Evolutionary conservation across 108 stramenopile genomes (phyloP), one percentile per base, ranked within the genome.

Genomic region (Parietichytrium sp.): DNA sequence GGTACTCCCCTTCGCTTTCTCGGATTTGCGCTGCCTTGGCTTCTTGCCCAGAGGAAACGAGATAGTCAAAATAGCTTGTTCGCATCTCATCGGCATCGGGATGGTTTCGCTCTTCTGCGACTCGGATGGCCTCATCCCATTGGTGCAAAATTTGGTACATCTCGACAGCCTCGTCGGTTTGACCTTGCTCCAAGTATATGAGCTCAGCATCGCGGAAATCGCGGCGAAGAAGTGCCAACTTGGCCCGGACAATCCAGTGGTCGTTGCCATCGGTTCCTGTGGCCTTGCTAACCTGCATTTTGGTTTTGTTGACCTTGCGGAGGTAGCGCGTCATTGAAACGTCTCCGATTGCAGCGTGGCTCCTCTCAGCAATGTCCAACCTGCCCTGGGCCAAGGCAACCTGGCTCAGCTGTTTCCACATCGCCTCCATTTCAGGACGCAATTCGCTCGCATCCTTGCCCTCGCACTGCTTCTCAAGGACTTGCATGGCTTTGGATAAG

Each of bases 381-480:
- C 89, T 61, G 23, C 86, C 87, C 26, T 52, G 79, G 31, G 51
- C 80, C 2, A 87, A 81, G 15, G 90, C 81, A 45, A 81, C 82
- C 27, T 50, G 30, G 47, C 82, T 50, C 33, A 91, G 89, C 72
- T 90, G 88, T 36, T 78, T 36, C 91, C 91, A 91, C 91, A 91
- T 91, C 29, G 87, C 86, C 52, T 89, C 91, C 25, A 88, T 85
- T 80, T 91, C 89, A 3, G 89, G 86, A 2, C 83, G 80, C 6
- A 89, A 45, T 49, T 87, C 89, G 61, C 61, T 42, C 10, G 36
- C 33, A 6, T 33, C 38, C n/a, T 33, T 45, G n/a, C n/a, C n/a
- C n/a, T n/a, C n/a, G n/a, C n/a, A n/a, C 47, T 90, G 83, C 4
- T 80, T 30, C 55, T 91, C 89, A 2, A 91, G 78, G 47, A 91